These are phyloP conservation scores for Sphenostylis stenocarpa DNA, from an alignment of 306 rosid species.

Conservation along the genomic window DNA sequence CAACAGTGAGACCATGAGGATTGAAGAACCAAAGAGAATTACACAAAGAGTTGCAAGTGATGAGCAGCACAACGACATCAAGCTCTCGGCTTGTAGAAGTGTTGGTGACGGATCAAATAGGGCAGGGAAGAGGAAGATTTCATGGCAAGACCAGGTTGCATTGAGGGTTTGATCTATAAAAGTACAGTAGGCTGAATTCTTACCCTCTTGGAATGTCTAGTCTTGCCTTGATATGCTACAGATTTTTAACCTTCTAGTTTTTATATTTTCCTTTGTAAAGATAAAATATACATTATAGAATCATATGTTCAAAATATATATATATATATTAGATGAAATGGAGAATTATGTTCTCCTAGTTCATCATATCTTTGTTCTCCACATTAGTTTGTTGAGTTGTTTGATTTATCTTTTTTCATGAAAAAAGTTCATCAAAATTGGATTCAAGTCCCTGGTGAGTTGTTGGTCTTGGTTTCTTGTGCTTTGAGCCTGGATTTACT, in stretches of 20 bases:
- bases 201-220: conserved; percentile 31
- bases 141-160: conserved; percentile 98
- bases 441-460: not conserved
- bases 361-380: conserved; percentile 34
- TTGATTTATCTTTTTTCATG: not conserved
- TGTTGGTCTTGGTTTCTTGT: not conserved
- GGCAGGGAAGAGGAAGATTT: conserved; percentile 87
- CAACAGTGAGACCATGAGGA: conserved; percentile 45
- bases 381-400: not conserved
- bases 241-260: conserved; percentile 36
- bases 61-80: conserved; percentile 66
- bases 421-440: not conserved
- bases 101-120: conserved; percentile 72
- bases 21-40: conserved; percentile 72
- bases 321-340: conserved; percentile 41
- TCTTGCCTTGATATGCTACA: conserved; percentile 33
- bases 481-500: not conserved
- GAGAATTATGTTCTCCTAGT: conserved; percentile 38
- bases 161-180: conserved; percentile 72
- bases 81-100: conserved; percentile 70
- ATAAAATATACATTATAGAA: conserved; percentile 35
- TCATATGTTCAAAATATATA: conserved; percentile 43
- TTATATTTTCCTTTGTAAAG: conserved; percentile 54
- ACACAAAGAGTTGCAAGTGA: conserved; percentile 53
- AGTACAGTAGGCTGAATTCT: conserved; percentile 26